Evolutionary conservation across 2,329 filamentous ascomycete species (phyloP).

Genomic region (Arachnomyces sp.): DNA sequence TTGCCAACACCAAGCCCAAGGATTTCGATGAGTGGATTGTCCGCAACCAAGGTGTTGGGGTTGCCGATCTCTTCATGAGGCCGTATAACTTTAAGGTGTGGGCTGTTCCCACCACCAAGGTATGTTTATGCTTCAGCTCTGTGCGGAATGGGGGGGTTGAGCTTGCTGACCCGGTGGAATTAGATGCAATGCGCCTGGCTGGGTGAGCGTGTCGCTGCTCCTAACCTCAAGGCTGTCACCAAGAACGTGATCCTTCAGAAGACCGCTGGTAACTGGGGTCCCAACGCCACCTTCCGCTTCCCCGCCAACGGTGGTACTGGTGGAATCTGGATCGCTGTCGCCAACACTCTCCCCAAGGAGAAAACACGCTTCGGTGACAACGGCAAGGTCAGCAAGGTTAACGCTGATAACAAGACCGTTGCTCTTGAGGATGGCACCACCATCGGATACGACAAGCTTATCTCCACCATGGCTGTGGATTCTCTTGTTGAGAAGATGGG

Average conservation of each 20-base stretch:
- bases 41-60: conserved; percentile 77
- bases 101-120: conserved; percentile 95
- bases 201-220: conserved; percentile 94
- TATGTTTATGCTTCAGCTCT: conserved; percentile 35
- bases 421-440: conserved; percentile 76
- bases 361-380: conserved; percentile 85
- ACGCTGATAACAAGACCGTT: conserved; percentile 76
- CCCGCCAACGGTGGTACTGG: conserved; percentile 90
- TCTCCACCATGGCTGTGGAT: conserved; percentile 96
- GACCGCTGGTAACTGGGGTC: conserved; percentile 94
- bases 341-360: conserved; percentile 81
- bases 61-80: conserved; percentile 95
- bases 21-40: conserved; percentile 98
- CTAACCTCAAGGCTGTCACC: conserved; percentile 87
- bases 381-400: conserved; percentile 75
- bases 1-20: conserved; percentile 84
- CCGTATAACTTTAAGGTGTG: conserved; percentile 99
- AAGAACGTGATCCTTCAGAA: conserved; percentile 94
- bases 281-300: conserved; percentile 97
- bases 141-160: neutral
- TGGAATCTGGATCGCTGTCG: conserved; percentile 97
- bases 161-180: conserved; percentile 2
- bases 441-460: conserved; percentile 81
- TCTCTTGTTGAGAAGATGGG: conserved; percentile 77
- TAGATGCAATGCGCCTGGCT: conserved; percentile 99